A percentile compares a stretch with the other conserved stretches of the same genome.
phyloP scores from a whole-genome alignment of 2,329 filamentous ascomycete genomes.

The Colletotrichum endophyticum region DNA sequence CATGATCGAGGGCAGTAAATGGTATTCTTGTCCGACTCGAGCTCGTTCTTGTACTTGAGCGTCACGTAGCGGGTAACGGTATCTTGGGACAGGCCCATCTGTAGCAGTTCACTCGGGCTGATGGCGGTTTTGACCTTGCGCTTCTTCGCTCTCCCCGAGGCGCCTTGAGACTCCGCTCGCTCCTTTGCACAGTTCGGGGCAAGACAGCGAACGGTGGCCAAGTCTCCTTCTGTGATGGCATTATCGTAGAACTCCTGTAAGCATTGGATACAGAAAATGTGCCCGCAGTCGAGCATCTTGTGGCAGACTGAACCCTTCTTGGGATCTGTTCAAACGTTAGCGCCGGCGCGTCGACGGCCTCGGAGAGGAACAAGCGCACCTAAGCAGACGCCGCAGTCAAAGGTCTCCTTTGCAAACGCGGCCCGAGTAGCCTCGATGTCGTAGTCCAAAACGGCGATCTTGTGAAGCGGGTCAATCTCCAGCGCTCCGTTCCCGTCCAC shows the following conservation, averaged over 20 bases:
- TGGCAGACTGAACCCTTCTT: conserved; percentile 88
- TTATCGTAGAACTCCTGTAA: conserved; percentile 89
- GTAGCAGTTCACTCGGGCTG: conserved; percentile 82
- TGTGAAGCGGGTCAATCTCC: conserved; percentile 60
- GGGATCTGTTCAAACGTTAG: conserved; percentile 63
- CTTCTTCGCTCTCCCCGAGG: conserved; percentile 39
- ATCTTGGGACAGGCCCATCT: conserved; percentile 74
- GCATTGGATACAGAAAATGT: conserved; percentile 91
- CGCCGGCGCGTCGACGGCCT: background rate
- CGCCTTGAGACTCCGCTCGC: conserved; percentile 40
- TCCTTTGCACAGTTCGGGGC: conserved; percentile 79
- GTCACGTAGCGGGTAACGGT: conserved; percentile 85
- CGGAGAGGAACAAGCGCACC: conserved; percentile 41
- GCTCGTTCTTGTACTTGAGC: conserved; percentile 89
- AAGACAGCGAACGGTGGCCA: conserved; percentile 80
- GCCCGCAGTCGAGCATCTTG: conserved; percentile 79
- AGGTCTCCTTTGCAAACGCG: conserved; percentile 83
- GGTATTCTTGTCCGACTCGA: conserved; percentile 90
- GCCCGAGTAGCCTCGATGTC: conserved; percentile 76
- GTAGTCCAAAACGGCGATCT: conserved; percentile 77
- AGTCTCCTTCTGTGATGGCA: conserved; percentile 84
- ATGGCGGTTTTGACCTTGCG: conserved; percentile 70
- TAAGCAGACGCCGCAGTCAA: conserved; percentile 86
- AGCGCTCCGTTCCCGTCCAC: conserved; percentile 53
- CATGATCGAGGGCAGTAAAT: conserved; percentile 91